Evolutionary conservation across 352 stramenopile genomes (phyloP), one percentile per base, ranked within the genome.

Genomic region (Pythium periplocum): DNA sequence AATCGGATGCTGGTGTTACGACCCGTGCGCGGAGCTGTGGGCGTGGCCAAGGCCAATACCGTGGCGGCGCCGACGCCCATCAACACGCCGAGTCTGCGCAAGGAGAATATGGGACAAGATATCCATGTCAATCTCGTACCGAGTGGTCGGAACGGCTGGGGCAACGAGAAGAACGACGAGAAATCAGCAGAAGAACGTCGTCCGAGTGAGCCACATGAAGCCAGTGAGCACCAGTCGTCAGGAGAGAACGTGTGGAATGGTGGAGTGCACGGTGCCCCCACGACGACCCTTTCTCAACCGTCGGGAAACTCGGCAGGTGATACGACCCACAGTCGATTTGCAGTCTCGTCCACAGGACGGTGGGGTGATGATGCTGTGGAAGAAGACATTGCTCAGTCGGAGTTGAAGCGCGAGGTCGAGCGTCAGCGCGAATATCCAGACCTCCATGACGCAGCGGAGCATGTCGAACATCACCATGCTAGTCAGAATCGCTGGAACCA

Each of bases 361-460:
- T 92, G 81, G 81, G 78, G 78, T 8, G 81, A 88, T 47, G 81
- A 92, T n/a, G 77, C 73, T 0, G 73, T 90, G 4, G 78, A 90
- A 47, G 60, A 85, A 17, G 78, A 91, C 52, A 75, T 87, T 41
- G 53, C 51, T 4, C 64, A 62, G 3, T 67, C 61, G 7, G 65
- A 73, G 31, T 52, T 67, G 30, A 42, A 61, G 31, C 61, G 62
- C 11, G 51, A 67, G 17, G 47, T 45, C 38, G 60, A 72, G 38
- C 59, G 61, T 8, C 52, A 76, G 4, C 57, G 49, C 4, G 66
- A 87, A 7, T 83, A 85, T 43, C 69, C 70, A 1, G 59, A 74
- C 45, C 64, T 83, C 51, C 43, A 11, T 36, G 11, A 32, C 17
- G 17, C 11, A 48, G 26, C 17, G 4, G 31, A 41, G 17, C 17